Conservation (phyloP, 495 filamentous ascomycete genomes). For the Beverwykella pulmonaria region DNA sequence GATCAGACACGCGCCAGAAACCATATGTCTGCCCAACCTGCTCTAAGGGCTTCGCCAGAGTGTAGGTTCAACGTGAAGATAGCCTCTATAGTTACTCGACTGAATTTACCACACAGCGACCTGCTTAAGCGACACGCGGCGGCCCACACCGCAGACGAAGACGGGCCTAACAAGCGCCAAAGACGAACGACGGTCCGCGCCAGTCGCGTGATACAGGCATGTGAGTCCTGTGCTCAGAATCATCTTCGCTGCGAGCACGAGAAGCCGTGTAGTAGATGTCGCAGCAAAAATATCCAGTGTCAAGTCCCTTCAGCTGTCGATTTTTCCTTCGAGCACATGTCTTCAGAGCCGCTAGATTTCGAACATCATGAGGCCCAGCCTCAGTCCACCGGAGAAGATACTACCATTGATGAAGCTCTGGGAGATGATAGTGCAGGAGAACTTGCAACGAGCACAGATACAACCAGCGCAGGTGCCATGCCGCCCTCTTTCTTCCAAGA, state of each 20-base stretch:
- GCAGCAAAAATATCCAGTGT: constrained; percentile 39
- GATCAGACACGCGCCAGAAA: constrained; percentile 41
- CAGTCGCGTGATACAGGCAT: constrained; percentile 41
- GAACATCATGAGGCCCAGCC: not conserved
- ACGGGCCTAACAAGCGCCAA: constrained; percentile 15
- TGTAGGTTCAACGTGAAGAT: constrained; percentile 12
- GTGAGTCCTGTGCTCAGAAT: constrained; percentile 42
- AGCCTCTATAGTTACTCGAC: not conserved
- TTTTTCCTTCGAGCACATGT: not conserved
- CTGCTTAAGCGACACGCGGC: constrained; percentile 42
- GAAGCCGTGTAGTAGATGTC: constrained; percentile 43
- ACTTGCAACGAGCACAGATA: no score
- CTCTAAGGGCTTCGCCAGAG: constrained; percentile 40
- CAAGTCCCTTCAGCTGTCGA: constrained; percentile 11
- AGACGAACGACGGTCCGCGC: constrained; percentile 19
- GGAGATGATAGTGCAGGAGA: no score
- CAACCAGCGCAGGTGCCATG: not conserved
- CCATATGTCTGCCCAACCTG: constrained; percentile 42
- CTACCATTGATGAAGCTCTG: no score
- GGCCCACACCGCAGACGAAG: constrained; percentile 31
- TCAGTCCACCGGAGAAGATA: not conserved
- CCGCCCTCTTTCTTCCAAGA: not conserved
- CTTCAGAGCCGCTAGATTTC: not conserved
- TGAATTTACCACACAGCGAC: constrained; percentile 28
- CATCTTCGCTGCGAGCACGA: constrained; percentile 45